Conservation (phyloP, 768 basidiomycete species). For the Boletus subparvulus region DNA sequence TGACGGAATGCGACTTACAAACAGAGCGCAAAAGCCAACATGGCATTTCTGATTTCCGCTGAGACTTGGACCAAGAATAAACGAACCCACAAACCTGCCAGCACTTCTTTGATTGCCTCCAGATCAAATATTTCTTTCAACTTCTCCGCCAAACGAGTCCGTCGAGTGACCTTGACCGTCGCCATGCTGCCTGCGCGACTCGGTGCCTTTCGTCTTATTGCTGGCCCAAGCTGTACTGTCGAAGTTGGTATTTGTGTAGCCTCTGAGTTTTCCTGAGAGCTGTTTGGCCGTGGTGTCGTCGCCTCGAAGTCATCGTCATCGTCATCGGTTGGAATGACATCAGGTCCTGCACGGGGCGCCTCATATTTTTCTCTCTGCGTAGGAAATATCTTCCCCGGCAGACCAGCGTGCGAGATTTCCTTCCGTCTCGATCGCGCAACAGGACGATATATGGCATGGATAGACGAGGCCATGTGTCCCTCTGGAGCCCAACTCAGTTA, state of each 20-base stretch:
- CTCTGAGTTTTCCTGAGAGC: conserved; percentile 15
- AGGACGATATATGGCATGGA: conserved; percentile 84
- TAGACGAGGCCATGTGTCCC: conserved; percentile 71
- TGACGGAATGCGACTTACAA: conserved; percentile 51
- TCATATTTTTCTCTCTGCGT: conserved; percentile 31
- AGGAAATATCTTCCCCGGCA: conserved; percentile 7
- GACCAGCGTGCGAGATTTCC: conserved; percentile 23
- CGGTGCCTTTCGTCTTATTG: conserved; percentile 23
- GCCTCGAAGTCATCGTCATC: conserved; percentile 67
- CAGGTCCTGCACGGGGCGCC: conserved; percentile 32
- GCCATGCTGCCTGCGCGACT: conserved; percentile 64
- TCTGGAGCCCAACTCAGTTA: conserved; percentile 28
- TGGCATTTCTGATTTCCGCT: conserved; percentile 66
- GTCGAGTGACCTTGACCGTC: conserved; percentile 66
- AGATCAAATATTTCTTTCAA: conserved; percentile 86
- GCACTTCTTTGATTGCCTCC: conserved; percentile 77
- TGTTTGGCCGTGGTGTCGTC: conserved; percentile 41
- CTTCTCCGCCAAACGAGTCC: conserved; percentile 80
- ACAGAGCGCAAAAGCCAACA: conserved; percentile 92
- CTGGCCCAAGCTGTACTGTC: conserved; percentile 17
- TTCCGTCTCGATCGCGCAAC: conserved; percentile 62
- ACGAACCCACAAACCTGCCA: conserved; percentile 57
- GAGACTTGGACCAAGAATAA: not conserved
- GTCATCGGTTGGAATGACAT: conserved; percentile 40
- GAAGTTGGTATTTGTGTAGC: not conserved